phyloP scores from a whole-genome alignment of 768 basidiomycete genomes.

The Chiua virens region DNA sequence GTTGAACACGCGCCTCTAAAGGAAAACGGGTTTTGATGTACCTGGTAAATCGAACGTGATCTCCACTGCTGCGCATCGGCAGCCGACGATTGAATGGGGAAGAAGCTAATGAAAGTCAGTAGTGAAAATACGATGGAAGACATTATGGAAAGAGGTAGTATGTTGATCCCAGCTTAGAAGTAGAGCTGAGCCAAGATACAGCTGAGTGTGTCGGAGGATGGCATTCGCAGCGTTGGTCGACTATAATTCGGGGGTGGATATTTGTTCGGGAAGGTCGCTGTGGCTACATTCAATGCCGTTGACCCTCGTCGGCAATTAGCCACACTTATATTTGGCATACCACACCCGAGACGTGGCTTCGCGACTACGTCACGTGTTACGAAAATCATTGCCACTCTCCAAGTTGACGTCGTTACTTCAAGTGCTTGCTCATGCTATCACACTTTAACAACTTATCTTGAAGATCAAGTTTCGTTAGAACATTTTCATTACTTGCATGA shows the following conservation, averaged over 20 bases:
- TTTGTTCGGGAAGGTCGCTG: neutral
- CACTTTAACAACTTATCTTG: no score
- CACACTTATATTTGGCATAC: conserved; percentile 1
- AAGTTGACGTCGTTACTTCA: no score
- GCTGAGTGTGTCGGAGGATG: neutral
- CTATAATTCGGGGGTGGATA: neutral
- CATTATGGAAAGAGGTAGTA: conserved; percentile 4
- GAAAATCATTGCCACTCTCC: no score
- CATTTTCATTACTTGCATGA: no score
- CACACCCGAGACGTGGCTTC: neutral
- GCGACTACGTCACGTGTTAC: conserved; percentile 26
- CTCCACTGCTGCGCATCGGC: conserved; percentile 51
- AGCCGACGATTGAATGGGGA: conserved; percentile 21
- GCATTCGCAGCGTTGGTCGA: neutral
- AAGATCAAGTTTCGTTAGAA: no score
- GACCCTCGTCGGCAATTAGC: conserved; percentile 22
- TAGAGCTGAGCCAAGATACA: no score
- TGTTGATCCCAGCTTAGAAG: conserved; percentile 2
- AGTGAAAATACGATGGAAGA: conserved; percentile 5
- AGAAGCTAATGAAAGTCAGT: conserved; percentile 7
- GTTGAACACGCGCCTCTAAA: neutral
- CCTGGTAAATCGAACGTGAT: conserved; percentile 56
- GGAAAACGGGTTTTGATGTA: conserved; percentile 4
- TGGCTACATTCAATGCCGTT: conserved; percentile 24
- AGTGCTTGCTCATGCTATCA: no score